Evolutionary conservation across 305 asterid species (phyloP).

Genomic region (Fraxinus xanthoxyloides): DNA sequence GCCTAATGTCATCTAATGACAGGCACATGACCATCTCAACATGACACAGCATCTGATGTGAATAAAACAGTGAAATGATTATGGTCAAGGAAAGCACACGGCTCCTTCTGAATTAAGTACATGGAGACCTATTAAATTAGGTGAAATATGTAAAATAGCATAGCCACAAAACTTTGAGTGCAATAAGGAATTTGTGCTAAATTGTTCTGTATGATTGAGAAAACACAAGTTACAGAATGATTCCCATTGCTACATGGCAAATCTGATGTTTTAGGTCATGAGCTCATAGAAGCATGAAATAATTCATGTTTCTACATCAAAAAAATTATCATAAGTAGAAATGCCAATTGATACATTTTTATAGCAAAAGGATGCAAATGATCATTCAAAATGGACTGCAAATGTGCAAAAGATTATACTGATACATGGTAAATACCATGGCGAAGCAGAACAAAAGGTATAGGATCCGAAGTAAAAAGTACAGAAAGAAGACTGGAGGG

Average conservation of each 20-base stretch:
- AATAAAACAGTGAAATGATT: slow-evolving; percentile 2
- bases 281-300: not conserved
- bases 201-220: not conserved
- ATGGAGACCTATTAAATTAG: not conserved
- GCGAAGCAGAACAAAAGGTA: not conserved
- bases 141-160: not conserved
- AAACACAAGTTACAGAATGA: not conserved
- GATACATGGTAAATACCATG: not conserved
- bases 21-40: not conserved
- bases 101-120: not conserved
- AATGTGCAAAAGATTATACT: not conserved
- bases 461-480: not conserved
- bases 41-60: not conserved
- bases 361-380: not conserved
- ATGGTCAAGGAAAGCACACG: not conserved
- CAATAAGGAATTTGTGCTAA: not conserved
- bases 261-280: not conserved
- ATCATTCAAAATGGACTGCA: not conserved
- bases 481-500: not conserved
- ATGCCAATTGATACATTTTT: not conserved
- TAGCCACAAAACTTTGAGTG: not conserved
- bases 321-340: not conserved
- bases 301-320: not conserved
- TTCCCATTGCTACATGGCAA: not conserved
- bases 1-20: not conserved